Conservation (phyloP, 495 filamentous ascomycete genomes). For the Daldinia vernicosa region DNA sequence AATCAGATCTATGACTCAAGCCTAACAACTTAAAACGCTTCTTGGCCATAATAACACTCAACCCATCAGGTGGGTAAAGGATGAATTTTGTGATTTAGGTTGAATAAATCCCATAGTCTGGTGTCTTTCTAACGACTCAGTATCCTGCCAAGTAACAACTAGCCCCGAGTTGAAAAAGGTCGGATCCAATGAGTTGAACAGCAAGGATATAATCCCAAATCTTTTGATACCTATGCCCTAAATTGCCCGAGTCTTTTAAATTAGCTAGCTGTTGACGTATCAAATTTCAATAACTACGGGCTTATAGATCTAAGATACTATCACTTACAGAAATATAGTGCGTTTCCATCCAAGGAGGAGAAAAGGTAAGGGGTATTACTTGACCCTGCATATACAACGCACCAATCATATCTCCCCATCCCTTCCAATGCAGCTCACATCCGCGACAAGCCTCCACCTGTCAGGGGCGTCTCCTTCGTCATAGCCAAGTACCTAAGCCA, state of each 20-base stretch:
- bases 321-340: neutral
- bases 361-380: slow-evolving; percentile 3
- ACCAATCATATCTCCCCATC: slow-evolving; percentile 24
- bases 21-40: neutral
- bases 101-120: neutral
- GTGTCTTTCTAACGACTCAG: neutral
- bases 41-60: neutral
- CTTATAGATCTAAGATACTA: slow-evolving; percentile 1
- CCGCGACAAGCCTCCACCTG: slow-evolving; percentile 28
- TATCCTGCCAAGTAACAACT: neutral
- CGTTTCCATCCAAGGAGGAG: neutral
- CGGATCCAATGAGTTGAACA: slow-evolving; percentile 2
- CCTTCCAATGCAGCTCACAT: slow-evolving; percentile 12
- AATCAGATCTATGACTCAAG: too few species aligned
- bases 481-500: slow-evolving; percentile 30
- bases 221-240: neutral
- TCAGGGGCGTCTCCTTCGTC: slow-evolving; percentile 13
- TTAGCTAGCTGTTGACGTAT: neutral
- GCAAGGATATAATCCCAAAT: neutral
- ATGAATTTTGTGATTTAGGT: neutral
- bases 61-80: neutral
- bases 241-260: too few species aligned
- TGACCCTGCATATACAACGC: slow-evolving; percentile 29
- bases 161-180: neutral
- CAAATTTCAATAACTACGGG: neutral